Percentiles rank a stretch among this genome's conserved stretches.
These are phyloP conservation scores for Cardamine resedifolia DNA, from an alignment of 345 rosid species.

Conservation along the genomic window DNA sequence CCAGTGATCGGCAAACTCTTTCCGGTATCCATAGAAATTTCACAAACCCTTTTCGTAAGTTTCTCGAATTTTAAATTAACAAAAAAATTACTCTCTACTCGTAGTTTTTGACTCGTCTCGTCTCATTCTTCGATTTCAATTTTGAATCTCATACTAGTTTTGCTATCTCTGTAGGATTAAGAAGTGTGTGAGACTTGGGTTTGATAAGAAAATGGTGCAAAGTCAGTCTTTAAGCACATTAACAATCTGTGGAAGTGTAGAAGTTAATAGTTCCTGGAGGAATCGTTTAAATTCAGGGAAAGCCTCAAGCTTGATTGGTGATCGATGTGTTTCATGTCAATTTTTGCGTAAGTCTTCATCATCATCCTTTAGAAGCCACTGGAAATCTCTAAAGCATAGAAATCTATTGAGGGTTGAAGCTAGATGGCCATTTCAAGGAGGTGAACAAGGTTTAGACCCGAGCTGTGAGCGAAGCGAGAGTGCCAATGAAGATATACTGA, in stretches of 20 bases:
- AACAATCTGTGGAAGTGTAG: slow-evolving; percentile 46
- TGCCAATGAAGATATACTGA: slow-evolving; percentile 85
- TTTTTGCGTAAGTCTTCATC: slow-evolving; percentile 37
- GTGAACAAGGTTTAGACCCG: slow-evolving; percentile 55
- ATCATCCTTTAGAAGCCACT: slow-evolving; percentile 33
- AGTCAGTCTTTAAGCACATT: slow-evolving; percentile 49
- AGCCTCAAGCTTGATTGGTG: slow-evolving; percentile 35
- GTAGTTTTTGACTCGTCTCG: not conserved
- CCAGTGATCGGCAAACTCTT: slow-evolving; percentile 21
- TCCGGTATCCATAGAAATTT: not conserved
- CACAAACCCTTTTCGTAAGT: not conserved
- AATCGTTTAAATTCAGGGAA: slow-evolving; percentile 40
- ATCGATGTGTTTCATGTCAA: slow-evolving; percentile 41
- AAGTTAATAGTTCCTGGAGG: slow-evolving; percentile 48
- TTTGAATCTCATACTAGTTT: slow-evolving; percentile 6
- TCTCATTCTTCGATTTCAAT: not conserved
- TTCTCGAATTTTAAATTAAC: not conserved
- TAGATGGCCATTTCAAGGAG: slow-evolving; percentile 78
- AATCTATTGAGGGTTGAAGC: slow-evolving; percentile 58
- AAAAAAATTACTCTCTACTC: not conserved
- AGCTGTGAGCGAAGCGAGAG: slow-evolving; percentile 76
- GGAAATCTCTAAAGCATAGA: slow-evolving; percentile 36
- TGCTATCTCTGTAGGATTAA: slow-evolving; percentile 1
- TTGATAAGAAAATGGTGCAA: slow-evolving; percentile 46
- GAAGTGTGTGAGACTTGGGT: not conserved